Evolutionary conservation across 805 yeast species (phyloP).

Genomic region (Candida vartiovaarae): DNA sequence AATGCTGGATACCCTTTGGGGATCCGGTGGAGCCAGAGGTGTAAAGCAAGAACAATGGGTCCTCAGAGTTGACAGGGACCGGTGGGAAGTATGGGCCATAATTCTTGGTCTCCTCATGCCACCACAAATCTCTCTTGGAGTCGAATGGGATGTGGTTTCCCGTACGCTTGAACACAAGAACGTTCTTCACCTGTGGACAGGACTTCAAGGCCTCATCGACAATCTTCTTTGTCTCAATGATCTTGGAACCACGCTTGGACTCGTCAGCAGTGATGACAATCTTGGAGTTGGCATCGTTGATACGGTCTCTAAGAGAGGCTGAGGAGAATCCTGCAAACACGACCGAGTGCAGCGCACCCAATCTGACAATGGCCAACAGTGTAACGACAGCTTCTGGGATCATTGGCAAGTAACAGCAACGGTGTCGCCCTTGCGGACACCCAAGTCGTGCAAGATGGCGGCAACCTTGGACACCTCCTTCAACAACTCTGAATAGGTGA

Average conservation of each 20-base stretch:
- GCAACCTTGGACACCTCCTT: conserved; percentile 66
- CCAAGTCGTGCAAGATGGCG: conserved; percentile 57
- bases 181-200: conserved; percentile 62
- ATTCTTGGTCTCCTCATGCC: conserved; percentile 64
- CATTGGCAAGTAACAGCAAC: conserved; percentile 88
- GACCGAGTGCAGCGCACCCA: conserved; percentile 82
- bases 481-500: conserved; percentile 67
- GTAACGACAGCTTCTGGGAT: conserved; percentile 73
- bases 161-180: conserved; percentile 69
- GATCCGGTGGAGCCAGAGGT: conserved; percentile 87
- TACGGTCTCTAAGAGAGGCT: conserved; percentile 85
- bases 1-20: conserved; percentile 81
- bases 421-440: conserved; percentile 75
- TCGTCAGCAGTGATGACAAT: conserved; percentile 77
- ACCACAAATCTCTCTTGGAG: conserved; percentile 64
- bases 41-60: conserved; percentile 72
- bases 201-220: conserved; percentile 71
- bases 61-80: conserved; percentile 70
- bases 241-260: conserved; percentile 77
- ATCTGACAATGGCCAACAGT: conserved; percentile 67
- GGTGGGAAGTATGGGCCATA: conserved; percentile 68
- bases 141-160: conserved; percentile 44
- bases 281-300: conserved; percentile 70
- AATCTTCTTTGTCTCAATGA: conserved; percentile 71
- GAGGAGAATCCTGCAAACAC: conserved; percentile 87